phyloP scores from a whole-genome alignment of 2,329 filamentous ascomycete species.

The Trichoderma afroharzianum region DNA sequence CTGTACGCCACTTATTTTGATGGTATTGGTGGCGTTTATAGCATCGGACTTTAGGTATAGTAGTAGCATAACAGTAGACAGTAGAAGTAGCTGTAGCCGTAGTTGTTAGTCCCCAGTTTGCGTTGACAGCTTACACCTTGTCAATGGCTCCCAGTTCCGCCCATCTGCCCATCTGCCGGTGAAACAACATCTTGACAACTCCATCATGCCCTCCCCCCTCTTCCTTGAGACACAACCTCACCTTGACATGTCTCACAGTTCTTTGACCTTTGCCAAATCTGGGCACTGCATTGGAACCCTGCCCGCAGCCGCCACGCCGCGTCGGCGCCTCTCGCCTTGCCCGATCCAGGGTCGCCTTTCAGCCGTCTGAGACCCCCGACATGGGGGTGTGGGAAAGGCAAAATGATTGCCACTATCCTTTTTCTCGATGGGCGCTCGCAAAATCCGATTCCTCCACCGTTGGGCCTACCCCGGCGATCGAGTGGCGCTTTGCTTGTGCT shows the following conservation, averaged over 20 bases:
- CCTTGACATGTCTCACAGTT: neutral
- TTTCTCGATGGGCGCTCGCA: slow-evolving; percentile 11
- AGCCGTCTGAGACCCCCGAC: neutral
- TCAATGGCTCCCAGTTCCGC: neutral
- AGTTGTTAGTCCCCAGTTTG: neutral
- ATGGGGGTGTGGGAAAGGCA: neutral
- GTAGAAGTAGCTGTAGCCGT: no score
- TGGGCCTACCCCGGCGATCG: slow-evolving; percentile 1
- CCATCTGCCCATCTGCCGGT: neutral
- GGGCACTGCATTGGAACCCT: slow-evolving; percentile 1
- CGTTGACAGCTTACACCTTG: neutral
- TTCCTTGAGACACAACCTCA: neutral
- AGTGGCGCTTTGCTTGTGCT: neutral
- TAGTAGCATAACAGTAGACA: no score
- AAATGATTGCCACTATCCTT: neutral
- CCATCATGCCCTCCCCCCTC: neutral
- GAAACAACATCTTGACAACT: neutral
- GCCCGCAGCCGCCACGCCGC: neutral
- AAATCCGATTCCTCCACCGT: slow-evolving; percentile 5
- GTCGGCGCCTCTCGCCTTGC: neutral
- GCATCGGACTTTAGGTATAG: neutral
- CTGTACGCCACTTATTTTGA: neutral
- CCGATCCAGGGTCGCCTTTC: slow-evolving; percentile 6
- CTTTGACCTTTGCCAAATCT: neutral
- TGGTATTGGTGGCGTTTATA: neutral